phyloP scores from a whole-genome alignment of 2,329 filamentous ascomycete genomes.

The Colletotrichum euphorbiae region DNA sequence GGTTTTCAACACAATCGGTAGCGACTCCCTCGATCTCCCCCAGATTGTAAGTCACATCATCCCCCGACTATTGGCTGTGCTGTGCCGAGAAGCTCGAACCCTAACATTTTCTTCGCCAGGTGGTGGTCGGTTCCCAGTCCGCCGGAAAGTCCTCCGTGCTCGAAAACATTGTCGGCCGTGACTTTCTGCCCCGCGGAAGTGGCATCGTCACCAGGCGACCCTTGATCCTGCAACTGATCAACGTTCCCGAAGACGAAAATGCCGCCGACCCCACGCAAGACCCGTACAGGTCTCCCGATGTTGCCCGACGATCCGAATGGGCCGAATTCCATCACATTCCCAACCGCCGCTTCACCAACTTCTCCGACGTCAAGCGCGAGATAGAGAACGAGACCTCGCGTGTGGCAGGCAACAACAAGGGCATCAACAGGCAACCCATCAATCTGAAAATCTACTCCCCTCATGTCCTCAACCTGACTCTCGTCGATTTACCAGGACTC shows the following conservation, averaged over 20 bases:
- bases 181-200: conserved; percentile 95
- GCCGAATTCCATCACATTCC: conserved; percentile 97
- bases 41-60: conserved; percentile 82
- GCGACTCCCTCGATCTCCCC: conserved; percentile 95
- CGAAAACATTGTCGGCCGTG: conserved; percentile 97
- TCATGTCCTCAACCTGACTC: conserved; percentile 93
- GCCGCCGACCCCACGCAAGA: conserved; percentile 73
- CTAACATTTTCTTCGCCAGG: conserved; percentile 64
- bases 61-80: conserved; percentile 1
- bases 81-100: neutral
- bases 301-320: conserved; percentile 78
- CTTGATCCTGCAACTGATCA: conserved; percentile 97
- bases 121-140: conserved; percentile 97
- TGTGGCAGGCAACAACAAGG: conserved; percentile 94
- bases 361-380: conserved; percentile 92
- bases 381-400: conserved; percentile 97
- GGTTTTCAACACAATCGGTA: conserved; percentile 99
- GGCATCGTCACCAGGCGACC: conserved; percentile 96
- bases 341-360: conserved; percentile 89
- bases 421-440: conserved; percentile 96
- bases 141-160: conserved; percentile 98
- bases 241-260: conserved; percentile 79
- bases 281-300: conserved; percentile 82
- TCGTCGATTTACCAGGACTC: conserved; percentile 94
- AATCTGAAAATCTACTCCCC: conserved; percentile 99